Base-by-base conservation (phyloP, 2,329 filamentous ascomycete species). In the Microdochium nivale region DNA sequence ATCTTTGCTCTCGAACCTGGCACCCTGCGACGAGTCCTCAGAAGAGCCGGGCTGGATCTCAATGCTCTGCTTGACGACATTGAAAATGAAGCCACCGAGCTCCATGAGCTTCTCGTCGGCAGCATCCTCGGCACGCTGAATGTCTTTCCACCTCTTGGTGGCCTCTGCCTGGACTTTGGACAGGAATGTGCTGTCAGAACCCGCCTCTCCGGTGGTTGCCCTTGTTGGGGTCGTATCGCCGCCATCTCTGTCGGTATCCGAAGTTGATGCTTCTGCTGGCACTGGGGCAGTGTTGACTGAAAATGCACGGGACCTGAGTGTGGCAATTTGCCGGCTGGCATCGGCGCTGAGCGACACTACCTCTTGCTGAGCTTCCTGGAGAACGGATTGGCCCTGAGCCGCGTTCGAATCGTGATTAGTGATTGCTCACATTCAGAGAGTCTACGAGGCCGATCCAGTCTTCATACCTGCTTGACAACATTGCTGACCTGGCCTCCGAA, bases 1-100 rank as follows among this genome's bases (percentile, higher is more conserved):
- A 68, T 96, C 92, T 67, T 92, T 95, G 64, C 89, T 95, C 72
- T 97, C 94, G 62, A 97, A 99, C 3, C 96, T 76, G 30, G 96
- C 82, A 48, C 86, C 76, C 58, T 66, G 75, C n/a, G 74, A 73
- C 58, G 80, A 67, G 47, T 69, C 67, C 48, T 71, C 72, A 3
- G 73, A 67, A 19, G 70, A 73, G 1, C 89, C 90, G 0, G 91
- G 87, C 16, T 89, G 85, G 60, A 99, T 89, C 50, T 81, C 90
- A 52, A 99, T 87, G 49, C 94, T 94, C 58, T 99, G 92, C 50
- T 86, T 83, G 55, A 99, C 75, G 71, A 95, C 97, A 68, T 92
- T 87, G 35, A 89, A 81, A 48, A 99, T 83, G 61, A 94, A 96
- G 53, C 84, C 83, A 23, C 94, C 94, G 62, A 97, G 96, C 58